Evolutionary conservation across 495 filamentous ascomycete genomes (phyloP), one percentile per base, ranked within the genome.

Genomic region (Hypoxylon fuscum): DNA sequence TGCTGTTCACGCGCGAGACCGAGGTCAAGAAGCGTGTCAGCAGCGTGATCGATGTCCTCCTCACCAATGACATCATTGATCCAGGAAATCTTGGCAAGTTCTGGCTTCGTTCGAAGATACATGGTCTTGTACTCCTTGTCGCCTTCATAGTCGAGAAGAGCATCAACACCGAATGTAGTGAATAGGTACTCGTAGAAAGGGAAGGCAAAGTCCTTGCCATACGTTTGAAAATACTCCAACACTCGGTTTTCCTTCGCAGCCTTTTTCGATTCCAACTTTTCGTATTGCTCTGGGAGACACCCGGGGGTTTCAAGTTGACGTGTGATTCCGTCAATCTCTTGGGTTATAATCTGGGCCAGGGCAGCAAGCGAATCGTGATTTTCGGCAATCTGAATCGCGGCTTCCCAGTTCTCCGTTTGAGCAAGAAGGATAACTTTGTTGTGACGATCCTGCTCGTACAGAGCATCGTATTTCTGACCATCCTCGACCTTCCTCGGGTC

Each of bases 1-100:
- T 92, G 86, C 38, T 83, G 81, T 68, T 97, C 91, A 38, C 83
- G 81, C 22, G 78, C 75, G 29, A 85, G 73, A 8, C 90, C 92
- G 3, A 90, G 74, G 8, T 82, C 73, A 22, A 88, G 74, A 22
- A 98, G 81, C 0, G 82, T 87, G 23, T 83, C 73, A 8, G 87
- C 87, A 11, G 94, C 93, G 54, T 79, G 79, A 27, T 82, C 77
- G 61, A 90, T 94, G 48, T 95, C 84, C 50, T 86, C 79, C 69
- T 92, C 88, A 17, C 84, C 79, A 47, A 83, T 75, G 15, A 97
- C 85, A 66, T 97, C 93, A 73, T 98, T 94, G 74, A 98, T 94
- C 95, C 95, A 98, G 34, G 88, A 82, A n/a, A 97, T 73, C 64
- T 90, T 90, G 34, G 87, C 85, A 41, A 90, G 87, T 60, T 85